Percentiles rank a stretch among this genome's conserved stretches.
Conservation (phyloP, 2,329 filamentous ascomycete species). For the Parafenestella ontariensis region DNA sequence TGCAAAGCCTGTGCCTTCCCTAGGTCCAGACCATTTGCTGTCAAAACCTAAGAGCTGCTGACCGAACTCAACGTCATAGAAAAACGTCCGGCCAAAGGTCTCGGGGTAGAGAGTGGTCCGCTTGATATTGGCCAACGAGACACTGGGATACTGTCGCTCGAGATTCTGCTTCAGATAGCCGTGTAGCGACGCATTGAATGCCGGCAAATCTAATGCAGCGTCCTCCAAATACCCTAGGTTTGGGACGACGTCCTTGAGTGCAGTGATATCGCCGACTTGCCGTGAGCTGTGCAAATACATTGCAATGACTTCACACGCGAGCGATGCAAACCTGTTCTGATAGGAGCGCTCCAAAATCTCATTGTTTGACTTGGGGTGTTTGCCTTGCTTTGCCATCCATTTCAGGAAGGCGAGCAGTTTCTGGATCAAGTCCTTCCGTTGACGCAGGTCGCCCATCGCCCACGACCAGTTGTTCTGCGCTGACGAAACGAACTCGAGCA, state of each 20-base stretch:
- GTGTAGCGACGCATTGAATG: constrained; percentile 88
- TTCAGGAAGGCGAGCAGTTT: constrained; percentile 75
- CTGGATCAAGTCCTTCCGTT: constrained; percentile 75
- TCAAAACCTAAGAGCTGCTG: constrained; percentile 79
- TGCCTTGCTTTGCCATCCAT: constrained; percentile 40
- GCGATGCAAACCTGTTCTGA: constrained; percentile 70
- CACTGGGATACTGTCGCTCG: constrained; percentile 75
- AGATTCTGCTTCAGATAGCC: constrained; percentile 86
- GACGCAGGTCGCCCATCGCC: constrained; percentile 81
- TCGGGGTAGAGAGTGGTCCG: constrained; percentile 71
- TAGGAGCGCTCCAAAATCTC: constrained; percentile 39
- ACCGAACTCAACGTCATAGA: constrained; percentile 81
- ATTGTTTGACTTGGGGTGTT: constrained; percentile 30
- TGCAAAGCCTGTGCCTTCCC: constrained; percentile 72
- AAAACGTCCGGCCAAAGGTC: constrained; percentile 77
- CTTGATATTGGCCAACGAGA: constrained; percentile 80
- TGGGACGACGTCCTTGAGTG: constrained; percentile 74
- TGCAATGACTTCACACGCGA: constrained; percentile 85
- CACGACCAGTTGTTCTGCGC: constrained; percentile 96
- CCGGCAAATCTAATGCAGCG: constrained; percentile 77
- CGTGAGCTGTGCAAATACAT: constrained; percentile 89
- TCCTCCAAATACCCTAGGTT: constrained; percentile 81
- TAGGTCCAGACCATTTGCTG: constrained; percentile 71
- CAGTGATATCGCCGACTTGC: constrained; percentile 71
- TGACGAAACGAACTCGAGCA: constrained; percentile 85